Evolutionary conservation across 1,284 basidiomycete species (phyloP), one percentile per base, ranked within the genome.

Genomic region (Cerioporus squamosus): DNA sequence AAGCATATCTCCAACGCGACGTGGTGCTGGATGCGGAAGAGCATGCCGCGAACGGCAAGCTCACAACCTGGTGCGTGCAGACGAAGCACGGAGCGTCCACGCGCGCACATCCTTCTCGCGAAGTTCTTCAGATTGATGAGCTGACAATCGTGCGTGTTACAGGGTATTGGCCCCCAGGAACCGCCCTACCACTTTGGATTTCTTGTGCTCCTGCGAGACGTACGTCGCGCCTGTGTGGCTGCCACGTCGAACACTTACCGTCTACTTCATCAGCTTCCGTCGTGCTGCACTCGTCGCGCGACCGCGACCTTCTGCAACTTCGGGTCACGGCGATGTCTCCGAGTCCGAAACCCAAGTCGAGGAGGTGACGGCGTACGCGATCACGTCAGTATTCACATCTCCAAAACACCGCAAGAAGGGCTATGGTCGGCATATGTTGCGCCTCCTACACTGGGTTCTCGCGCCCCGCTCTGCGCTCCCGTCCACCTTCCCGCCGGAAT

Each of bases 401-500:
- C 61, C 72, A 0, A 38, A 60, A 17, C 73, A 79, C 44, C 71
- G 81, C 31, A 64, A 72, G 18, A 74, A 75, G 45, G 81, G 81
- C 8, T 82, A 81, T 59, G 81, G 79, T 14, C 64, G 65, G 3
- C 74, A 76, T 55, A 82, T 83, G 81, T 79, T 83, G 81, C 66
- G 72, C 17, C 72, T 82, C 23, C 59, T 83, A 18, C 81, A 82
- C 63, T 77, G 75, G 68, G 73, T 77, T 8, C 67, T 79, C 15
- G 75, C 76, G 0, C 69, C 69, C 12, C 68, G 70, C 22, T 62
- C 62, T 8, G 56, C 71, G 2, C 59, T 70, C 15, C 68, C 75
- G 6, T 59, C 68, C 8, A 44, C 53, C 1, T 80, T 80, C 64
- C 79, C 79, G 5, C 43, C 62, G 0, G 66, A 60, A 38, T 81